Evolutionary conservation across 805 yeast species (phyloP), one percentile per base, ranked within the genome.

Genomic region (Ogataea polymorpha): DNA sequence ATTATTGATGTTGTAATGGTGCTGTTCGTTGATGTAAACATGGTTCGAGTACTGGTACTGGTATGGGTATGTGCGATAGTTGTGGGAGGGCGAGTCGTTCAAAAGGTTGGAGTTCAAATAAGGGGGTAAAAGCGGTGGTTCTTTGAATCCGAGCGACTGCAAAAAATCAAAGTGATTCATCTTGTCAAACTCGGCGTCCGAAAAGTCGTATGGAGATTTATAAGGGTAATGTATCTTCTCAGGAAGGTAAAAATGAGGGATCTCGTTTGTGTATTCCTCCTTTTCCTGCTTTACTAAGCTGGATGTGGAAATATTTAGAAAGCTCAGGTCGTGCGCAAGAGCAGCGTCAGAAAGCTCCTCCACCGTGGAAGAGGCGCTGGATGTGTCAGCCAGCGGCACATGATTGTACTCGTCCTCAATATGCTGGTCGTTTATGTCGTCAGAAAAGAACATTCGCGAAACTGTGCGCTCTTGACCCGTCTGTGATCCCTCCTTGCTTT

Each of bases 81-180:
- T 56, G 41, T 61, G 61, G 7, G 50, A 44, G 1, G 49, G 40
- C 5, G 61, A 57, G 29, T 66, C 70, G 34, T 67, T 67, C 21
- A 67, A 48, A 18, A 67, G 48, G 35, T 62, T 65, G 7, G 70
- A 65, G 38, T 62, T 64, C 12, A 67, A 46, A 44, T 67, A 64
- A 6, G 67, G 68, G 0, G 72, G 72, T 20, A 67, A 45, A 20
- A 59, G 44, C 4, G 70, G 71, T 1, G 72, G 72, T 24, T 55
- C 59, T 16, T 50, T 48, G 35, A 62, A 56, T 23, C 55, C 43
- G 12, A 65, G 41, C 3, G 53, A 45, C 26, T 53, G 49, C 11
- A 66, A 50, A 44, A 63, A 63, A n/a, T 62, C 61, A 37, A 61
- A 55, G 37, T 64, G 65, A 42, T 65, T 62, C 52, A 60, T 46